These are phyloP conservation scores for Ambrosia artemisiifolia DNA, from an alignment of 129 eudicot species.

Conservation along the genomic window DNA sequence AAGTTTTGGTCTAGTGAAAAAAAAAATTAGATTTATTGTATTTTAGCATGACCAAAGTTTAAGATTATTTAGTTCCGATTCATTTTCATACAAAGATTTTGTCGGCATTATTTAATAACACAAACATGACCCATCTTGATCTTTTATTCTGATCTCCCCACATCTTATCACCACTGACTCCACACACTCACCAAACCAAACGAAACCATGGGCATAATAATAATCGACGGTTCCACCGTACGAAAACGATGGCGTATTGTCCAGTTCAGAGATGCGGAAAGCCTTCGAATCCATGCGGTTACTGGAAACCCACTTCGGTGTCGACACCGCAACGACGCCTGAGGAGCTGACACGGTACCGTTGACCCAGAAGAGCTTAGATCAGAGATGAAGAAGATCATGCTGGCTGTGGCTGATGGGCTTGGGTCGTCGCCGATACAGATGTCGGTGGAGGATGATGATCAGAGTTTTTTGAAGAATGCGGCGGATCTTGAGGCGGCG, in stretches of 20 bases:
- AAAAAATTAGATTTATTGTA: no score
- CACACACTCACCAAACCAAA: not conserved
- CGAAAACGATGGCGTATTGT: slow-evolving; percentile 79
- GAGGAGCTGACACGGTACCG: slow-evolving; percentile 66
- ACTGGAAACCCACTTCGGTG: slow-evolving; percentile 73
- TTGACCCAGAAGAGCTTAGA: slow-evolving; percentile 63
- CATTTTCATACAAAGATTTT: no score
- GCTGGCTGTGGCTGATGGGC: slow-evolving; percentile 86
- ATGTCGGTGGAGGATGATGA: slow-evolving; percentile 83
- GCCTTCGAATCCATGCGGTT: slow-evolving; percentile 70
- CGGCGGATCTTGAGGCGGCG: slow-evolving; percentile 77
- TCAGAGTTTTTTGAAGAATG: slow-evolving; percentile 56
- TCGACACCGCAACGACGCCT: slow-evolving; percentile 54
- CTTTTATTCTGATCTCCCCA: slow-evolving; percentile 3
- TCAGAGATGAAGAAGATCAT: slow-evolving; percentile 75
- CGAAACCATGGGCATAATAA: slow-evolving; percentile 61
- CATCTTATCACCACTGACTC: not conserved
- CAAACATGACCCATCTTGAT: not conserved
- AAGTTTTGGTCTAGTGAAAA: no score
- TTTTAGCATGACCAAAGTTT: no score
- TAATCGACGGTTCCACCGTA: slow-evolving; percentile 86
- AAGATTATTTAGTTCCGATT: no score
- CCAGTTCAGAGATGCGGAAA: slow-evolving; percentile 70
- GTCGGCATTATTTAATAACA: no score
- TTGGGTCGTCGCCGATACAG: slow-evolving; percentile 78